Base-by-base conservation (phyloP, 768 basidiomycete genomes). In the Tylopilus vinaceipallidus region DNA sequence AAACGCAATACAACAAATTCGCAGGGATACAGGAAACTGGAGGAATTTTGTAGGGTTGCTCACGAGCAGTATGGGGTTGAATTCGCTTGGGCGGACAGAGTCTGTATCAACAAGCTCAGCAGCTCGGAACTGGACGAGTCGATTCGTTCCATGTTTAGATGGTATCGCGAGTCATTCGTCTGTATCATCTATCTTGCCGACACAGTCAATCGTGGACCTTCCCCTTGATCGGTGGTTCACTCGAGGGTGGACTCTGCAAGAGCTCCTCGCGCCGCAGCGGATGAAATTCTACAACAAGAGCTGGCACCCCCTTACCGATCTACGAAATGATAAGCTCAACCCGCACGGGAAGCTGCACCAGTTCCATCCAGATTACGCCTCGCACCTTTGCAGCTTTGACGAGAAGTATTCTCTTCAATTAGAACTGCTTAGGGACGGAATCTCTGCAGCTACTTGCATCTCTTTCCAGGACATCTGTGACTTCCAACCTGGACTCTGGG, bases 71-170 rank as follows among this genome's bases (percentile, higher is more conserved):
- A 40, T 19, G 27, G 19, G 7, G 36, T 49, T n/a, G n/a, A n/a
- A n/a, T n/a, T n/a, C n/a, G n/a, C n/a, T n/a, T n/a, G n/a, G n/a
- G n/a, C n/a, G n/a, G n/a, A n/a, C n/a, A n/a, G n/a, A n/a, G n/a
- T n/a, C n/a, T n/a, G n/a, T n/a, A n/a, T n/a, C n/a, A n/a, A 60
- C 56, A 60, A 54, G 32, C n/a, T 39, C 30, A 60, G 56, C 19
- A 60, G 59, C 22, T 16, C 51, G 10, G 59, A 60, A n/a, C 50
- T 60, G 10, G 49, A 54, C 17, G 56, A 60, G 20, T 54, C 59
- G 16, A 54, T 60, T 10, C 49, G 50, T 16, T 55, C 59, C 0
- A 60, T 58, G 59, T 60, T 55, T 23, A n/a, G 30, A 19, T 60
- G 59, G 56, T 60, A 60, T 30, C 35, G 41, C 2, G 40, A 49